These are phyloP conservation scores for Erysimum cheiri DNA, from an alignment of 441 rosid species.

Conservation along the genomic window DNA sequence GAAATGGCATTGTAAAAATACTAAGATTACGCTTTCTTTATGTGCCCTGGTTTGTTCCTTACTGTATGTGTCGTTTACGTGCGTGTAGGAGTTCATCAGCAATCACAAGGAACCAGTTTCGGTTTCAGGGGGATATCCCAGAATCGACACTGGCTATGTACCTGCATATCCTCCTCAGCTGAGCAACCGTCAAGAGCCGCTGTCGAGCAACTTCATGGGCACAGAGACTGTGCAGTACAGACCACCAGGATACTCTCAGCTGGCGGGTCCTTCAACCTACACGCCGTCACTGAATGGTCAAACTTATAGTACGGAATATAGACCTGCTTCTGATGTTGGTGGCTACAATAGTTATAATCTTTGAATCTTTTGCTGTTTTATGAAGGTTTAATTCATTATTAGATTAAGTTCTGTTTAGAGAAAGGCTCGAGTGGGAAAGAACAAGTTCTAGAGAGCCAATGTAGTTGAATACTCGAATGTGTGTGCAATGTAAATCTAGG, in stretches of 20 bases:
- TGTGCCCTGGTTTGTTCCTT: neutral
- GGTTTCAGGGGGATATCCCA: conserved; percentile 35
- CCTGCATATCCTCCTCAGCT: conserved; percentile 46
- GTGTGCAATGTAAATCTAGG: conserved; percentile 40
- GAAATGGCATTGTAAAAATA: neutral
- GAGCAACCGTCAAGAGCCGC: conserved; percentile 55
- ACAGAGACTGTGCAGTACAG: conserved; percentile 53
- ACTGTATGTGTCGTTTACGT: neutral
- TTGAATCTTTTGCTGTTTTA: conserved; percentile 19
- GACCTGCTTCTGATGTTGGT: conserved; percentile 55
- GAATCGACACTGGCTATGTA: conserved; percentile 39
- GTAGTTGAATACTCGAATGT: conserved; percentile 26
- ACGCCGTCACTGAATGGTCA: conserved; percentile 49
- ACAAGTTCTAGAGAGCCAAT: conserved; percentile 24
- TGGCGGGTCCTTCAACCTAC: conserved; percentile 48
- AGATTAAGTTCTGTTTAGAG: conserved; percentile 15
- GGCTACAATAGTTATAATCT: conserved; percentile 39
- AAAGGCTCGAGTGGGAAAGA: conserved; percentile 30
- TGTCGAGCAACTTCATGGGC: conserved; percentile 52
- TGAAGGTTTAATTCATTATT: conserved; percentile 10
- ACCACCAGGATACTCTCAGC: conserved; percentile 48
- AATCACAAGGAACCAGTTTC: conserved; percentile 45
- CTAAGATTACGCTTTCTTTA: neutral
- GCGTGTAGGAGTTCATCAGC: conserved; percentile 58
- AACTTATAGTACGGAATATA: conserved; percentile 57